These are phyloP conservation scores for Pythium chondricola DNA, from an alignment of 352 stramenopile genomes.

Conservation along the genomic window DNA sequence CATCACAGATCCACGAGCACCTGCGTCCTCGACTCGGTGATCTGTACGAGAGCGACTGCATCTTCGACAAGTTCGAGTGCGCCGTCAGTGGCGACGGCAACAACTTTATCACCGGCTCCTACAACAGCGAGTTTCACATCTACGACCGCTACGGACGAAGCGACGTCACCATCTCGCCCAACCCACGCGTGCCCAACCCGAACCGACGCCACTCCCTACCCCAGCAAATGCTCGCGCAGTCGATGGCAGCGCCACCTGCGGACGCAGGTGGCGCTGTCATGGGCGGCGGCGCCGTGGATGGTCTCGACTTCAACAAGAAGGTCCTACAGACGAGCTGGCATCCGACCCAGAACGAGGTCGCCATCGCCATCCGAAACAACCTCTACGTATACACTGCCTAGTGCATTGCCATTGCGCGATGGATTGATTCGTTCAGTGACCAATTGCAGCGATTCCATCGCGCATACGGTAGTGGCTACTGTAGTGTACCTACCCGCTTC, in stretches of 20 bases:
- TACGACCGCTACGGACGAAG: constrained; percentile 80
- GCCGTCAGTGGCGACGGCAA: constrained; percentile 87
- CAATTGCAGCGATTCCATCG: not conserved
- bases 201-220: constrained; percentile 66
- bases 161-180: constrained; percentile 66
- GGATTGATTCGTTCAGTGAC: constrained; percentile 9
- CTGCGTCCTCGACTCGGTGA: constrained; percentile 84
- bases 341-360: constrained; percentile 70
- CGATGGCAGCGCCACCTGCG: constrained; percentile 32
- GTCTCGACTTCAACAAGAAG: constrained; percentile 80
- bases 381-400: constrained; percentile 77
- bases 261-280: not conserved
- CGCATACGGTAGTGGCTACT: not conserved
- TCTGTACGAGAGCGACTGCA: constrained; percentile 95
- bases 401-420: no score
- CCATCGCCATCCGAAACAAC: constrained; percentile 77
- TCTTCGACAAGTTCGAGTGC: constrained; percentile 98
- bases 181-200: constrained; percentile 29
- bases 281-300: constrained; percentile 19
- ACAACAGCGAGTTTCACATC: constrained; percentile 93
- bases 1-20: constrained; percentile 86
- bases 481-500: not conserved
- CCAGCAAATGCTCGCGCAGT: constrained; percentile 54
- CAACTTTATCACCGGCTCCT: constrained; percentile 92
- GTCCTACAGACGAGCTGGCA: constrained; percentile 86